Evolutionary conservation across 495 filamentous ascomycete species (phyloP).

Genomic region (Aspergillus heteromorphus): DNA sequence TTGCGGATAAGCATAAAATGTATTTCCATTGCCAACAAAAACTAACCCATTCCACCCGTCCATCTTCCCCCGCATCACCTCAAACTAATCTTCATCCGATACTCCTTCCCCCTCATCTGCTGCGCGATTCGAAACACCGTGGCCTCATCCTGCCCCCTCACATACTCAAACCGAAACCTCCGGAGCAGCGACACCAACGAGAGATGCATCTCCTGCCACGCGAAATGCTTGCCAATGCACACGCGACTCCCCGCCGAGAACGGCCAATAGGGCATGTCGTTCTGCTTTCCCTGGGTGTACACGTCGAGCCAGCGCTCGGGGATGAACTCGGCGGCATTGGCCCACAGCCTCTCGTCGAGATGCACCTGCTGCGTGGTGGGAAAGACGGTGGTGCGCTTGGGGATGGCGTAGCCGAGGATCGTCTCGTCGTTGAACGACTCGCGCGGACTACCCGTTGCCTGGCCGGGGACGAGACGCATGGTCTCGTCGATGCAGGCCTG

Average conservation of each 20-base stretch:
- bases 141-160: not conserved
- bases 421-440: not conserved
- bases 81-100: not conserved
- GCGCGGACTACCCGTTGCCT: not conserved
- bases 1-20: too few relatives aligned
- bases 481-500: not conserved
- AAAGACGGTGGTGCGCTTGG: not conserved
- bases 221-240: not conserved
- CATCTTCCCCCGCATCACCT: too few relatives aligned
- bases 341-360: not conserved
- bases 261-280: not conserved
- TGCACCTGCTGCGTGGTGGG: not conserved
- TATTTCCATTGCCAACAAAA: too few relatives aligned
- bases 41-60: too few relatives aligned
- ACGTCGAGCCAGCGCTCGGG: not conserved
- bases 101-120: not conserved
- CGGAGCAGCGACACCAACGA: not conserved
- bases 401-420: not conserved
- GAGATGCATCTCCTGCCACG: not conserved
- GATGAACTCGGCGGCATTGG: not conserved
- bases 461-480: not conserved
- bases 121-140: not conserved
- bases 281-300: not conserved
- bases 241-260: not conserved
- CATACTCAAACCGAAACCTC: not conserved